A percentile compares a stretch with the other conserved stretches of the same genome.
Evolutionary conservation across 495 filamentous ascomycete genomes (phyloP).

Genomic region (Penicillium atrosanguineum): DNA sequence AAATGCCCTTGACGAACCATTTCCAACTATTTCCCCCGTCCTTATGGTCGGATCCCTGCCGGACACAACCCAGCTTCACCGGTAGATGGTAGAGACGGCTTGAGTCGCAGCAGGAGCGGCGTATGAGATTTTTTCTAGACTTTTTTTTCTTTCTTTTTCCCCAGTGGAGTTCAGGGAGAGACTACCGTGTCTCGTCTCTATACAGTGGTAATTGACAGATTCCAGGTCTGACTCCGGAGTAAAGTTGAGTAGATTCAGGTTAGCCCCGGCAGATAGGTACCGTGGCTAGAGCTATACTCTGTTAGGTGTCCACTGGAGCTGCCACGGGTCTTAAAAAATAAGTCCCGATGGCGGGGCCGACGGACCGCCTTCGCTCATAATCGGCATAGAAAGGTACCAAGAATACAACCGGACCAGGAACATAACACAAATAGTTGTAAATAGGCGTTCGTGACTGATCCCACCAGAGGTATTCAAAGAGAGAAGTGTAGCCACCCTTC

Average conservation of each 20-base stretch:
- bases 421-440: no score
- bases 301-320: no score
- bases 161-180: neutral
- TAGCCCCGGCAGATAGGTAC: no score
- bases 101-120: neutral
- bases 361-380: no score
- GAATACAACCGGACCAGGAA: no score
- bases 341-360: no score
- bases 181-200: neutral
- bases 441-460: no score
- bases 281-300: no score
- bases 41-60: neutral
- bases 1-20: slow-evolving; percentile 34
- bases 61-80: neutral
- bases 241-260: neutral
- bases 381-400: no score
- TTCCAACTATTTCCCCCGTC: slow-evolving; percentile 13
- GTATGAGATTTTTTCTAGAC: neutral
- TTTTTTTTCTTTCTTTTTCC: neutral
- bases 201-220: neutral
- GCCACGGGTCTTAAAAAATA: no score
- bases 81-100: neutral
- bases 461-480: no score
- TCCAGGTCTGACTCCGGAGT: neutral
- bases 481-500: no score